These are phyloP conservation scores for Fusarium fracticaudum DNA, from an alignment of 2,329 filamentous ascomycete species.

Conservation along the genomic window DNA sequence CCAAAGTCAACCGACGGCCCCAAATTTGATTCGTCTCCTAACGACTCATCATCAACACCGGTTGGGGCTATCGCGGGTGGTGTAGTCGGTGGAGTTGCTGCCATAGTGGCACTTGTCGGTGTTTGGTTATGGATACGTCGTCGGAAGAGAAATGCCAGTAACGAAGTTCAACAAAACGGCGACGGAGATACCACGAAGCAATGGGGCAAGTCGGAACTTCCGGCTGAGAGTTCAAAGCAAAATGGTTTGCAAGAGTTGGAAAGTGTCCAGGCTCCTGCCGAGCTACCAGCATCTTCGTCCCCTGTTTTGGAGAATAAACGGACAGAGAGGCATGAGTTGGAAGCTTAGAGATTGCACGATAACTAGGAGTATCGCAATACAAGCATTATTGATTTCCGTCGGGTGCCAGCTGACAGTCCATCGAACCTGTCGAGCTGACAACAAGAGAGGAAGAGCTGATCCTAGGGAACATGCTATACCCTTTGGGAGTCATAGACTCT, in stretches of 20 bases:
- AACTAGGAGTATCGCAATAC: no score
- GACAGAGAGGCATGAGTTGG: background rate
- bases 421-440: no score
- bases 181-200: rapidly evolving
- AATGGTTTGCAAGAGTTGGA: background rate
- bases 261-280: rapidly evolving
- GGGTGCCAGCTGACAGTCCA: no score
- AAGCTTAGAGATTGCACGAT: no score
- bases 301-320: rapidly evolving
- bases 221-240: rapidly evolving
- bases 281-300: background rate
- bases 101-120: background rate
- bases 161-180: rapidly evolving
- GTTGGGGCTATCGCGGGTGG: background rate
- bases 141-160: background rate
- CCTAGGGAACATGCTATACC: no score
- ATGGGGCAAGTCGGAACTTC: background rate
- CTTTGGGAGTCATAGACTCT: no score
- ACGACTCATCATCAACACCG: rapidly evolving
- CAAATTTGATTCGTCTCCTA: rapidly evolving
- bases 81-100: background rate
- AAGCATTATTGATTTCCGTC: no score
- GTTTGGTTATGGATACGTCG: background rate
- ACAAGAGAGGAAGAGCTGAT: no score
- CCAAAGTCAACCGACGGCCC: rapidly evolving